phyloP scores from a whole-genome alignment of 2,329 filamentous ascomycete species.

The Talaromyces sp. region DNA sequence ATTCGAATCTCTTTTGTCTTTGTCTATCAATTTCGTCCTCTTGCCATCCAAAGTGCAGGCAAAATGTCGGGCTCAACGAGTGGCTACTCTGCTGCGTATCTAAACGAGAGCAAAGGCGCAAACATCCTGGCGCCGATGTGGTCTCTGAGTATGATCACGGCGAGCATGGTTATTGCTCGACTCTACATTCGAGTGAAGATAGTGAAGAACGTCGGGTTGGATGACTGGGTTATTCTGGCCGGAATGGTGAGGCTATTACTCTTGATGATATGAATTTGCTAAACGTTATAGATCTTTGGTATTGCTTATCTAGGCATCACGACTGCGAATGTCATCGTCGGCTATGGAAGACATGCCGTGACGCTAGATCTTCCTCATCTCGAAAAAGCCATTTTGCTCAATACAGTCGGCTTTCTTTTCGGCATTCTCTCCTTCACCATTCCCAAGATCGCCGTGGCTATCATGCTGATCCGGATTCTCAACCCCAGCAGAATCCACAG shows the following conservation, averaged over 20 bases:
- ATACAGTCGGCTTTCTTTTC: conserved; percentile 25
- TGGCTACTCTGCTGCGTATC: neutral
- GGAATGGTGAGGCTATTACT: conserved; percentile 16
- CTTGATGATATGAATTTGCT: neutral
- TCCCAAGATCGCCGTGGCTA: conserved; percentile 27
- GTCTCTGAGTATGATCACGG: conserved; percentile 28
- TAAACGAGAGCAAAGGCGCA: conserved; percentile 29
- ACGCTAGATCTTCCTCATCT: conserved; percentile 25
- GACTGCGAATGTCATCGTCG: conserved; percentile 34
- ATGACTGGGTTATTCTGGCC: conserved; percentile 39
- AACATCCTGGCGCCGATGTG: conserved; percentile 30
- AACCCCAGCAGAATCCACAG: conserved; percentile 21
- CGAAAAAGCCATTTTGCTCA: conserved; percentile 23
- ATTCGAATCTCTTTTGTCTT: neutral
- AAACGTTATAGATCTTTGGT: conserved; percentile 29
- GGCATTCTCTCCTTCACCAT: conserved; percentile 26
- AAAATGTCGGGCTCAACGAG: conserved; percentile 12
- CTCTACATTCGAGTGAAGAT: conserved; percentile 31
- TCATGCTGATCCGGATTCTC: conserved; percentile 24
- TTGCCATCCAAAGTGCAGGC: neutral
- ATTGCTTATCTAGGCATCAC: conserved; percentile 35
- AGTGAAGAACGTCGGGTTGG: conserved; percentile 30
- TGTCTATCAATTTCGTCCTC: neutral
- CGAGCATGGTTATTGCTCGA: conserved; percentile 30
- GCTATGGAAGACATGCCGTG: conserved; percentile 39